Base-by-base conservation (phyloP, 2,329 filamentous ascomycete genomes). In the Pestalotiopsis sp. region DNA sequence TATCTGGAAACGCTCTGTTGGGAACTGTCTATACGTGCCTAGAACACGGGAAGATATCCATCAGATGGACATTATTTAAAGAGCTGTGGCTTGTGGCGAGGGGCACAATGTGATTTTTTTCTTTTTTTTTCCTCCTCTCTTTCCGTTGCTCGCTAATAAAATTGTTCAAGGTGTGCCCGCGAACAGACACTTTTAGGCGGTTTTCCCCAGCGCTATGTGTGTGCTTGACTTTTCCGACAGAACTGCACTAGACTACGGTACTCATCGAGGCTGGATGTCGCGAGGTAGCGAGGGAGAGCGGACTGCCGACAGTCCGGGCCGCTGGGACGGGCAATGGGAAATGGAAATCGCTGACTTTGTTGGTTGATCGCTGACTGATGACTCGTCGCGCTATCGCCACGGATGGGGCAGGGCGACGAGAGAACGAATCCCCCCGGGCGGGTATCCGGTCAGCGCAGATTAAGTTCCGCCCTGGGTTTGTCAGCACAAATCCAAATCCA, bases 291-390 rank as follows among this genome's bases (percentile, higher is more conserved):
- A 35, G 30, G 30, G 30, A 35, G 30, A 35, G 35, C 26, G 58
- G 58, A 61, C 26, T 61, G 58, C 58, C 58, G 58, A 61, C 30
- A 61, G 26, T 61, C 58, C 58, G 58, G 58, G 58, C 58, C 58
- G 58, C 30, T 39, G 26, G 17, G 30, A 20, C 13, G 26, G n/a
- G 22, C 5, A 26, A 24, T 58, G 11, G 22, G 22, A 58, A 26
- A 24, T 58, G 22, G 22, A 20, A 58, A 13, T 35, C 35, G 58
- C 24, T 61, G 24, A 30, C 58, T 40, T 52, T 52, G 44, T n/a
- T 52, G 44, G 44, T 52, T 22, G 44, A 52, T 52, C 44, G 17
- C 44, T 52, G 44, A 52, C 44, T 52, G 44, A 52, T 52, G 44
- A 52, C 44, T 52, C 44, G 44, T n/a, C 20, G 7, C 14, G 20